Conservation (phyloP, 257 asterid genomes). For the Capsicum chinense region DNA sequence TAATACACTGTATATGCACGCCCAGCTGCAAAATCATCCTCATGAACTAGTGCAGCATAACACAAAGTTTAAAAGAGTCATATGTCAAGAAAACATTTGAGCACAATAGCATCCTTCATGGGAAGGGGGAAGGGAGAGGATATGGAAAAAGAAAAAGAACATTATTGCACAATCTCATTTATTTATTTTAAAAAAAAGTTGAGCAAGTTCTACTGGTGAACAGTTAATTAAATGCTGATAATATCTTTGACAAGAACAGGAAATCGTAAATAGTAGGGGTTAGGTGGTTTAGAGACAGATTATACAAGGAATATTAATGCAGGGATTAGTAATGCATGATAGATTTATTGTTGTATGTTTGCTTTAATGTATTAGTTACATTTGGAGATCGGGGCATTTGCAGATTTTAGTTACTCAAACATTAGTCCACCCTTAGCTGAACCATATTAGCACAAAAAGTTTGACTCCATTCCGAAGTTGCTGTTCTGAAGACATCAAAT, state of each 20-base stretch:
- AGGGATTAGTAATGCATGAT: neutral
- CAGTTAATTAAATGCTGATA: neutral
- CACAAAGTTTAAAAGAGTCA: slow-evolving; percentile 1
- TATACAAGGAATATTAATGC: neutral
- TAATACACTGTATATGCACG: neutral
- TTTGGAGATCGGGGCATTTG: neutral
- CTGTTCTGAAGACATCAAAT: slow-evolving; percentile 38
- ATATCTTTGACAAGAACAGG: neutral
- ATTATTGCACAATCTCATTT: neutral
- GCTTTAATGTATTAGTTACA: neutral
- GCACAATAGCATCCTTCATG: slow-evolving; percentile 7
- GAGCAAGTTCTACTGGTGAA: neutral
- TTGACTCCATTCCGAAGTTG: slow-evolving; percentile 40
- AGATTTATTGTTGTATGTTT: neutral
- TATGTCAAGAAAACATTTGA: neutral
- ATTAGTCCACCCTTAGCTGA: slow-evolving; percentile 38
- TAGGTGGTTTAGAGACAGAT: neutral
- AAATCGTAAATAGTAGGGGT: neutral
- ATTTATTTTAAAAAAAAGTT: neutral
- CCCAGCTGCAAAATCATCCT: neutral
- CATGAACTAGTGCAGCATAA: neutral
- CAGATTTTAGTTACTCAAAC: slow-evolving; percentile 47
- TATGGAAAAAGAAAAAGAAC: neutral
- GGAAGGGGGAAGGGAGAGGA: neutral
- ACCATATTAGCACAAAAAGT: slow-evolving; percentile 24